Evolutionary conservation across 768 basidiomycete genomes (phyloP).

Genomic region (Boletus eberwhitei): DNA sequence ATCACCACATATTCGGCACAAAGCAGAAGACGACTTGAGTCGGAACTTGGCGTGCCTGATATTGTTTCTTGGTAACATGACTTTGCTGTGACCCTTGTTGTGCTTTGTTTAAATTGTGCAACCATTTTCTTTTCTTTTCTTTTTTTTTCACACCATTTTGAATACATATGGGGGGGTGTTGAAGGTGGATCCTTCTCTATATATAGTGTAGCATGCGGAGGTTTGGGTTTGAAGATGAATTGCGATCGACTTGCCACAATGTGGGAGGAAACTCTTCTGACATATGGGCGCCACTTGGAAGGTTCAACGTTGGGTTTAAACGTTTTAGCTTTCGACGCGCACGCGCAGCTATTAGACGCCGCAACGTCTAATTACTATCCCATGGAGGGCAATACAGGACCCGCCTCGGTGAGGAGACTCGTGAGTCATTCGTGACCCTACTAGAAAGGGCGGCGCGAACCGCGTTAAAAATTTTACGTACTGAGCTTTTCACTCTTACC

Average conservation of each 20-base stretch:
- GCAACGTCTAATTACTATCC: background rate
- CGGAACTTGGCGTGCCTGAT: background rate
- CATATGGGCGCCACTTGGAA: too few relatives aligned
- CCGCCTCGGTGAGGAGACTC: too few relatives aligned
- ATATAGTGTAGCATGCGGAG: background rate
- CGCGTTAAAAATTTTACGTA: too few relatives aligned
- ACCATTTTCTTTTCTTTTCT: background rate
- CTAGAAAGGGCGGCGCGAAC: background rate
- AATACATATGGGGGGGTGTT: background rate
- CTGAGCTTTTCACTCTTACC: background rate
- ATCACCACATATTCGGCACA: background rate
- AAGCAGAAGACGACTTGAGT: constrained; percentile 9
- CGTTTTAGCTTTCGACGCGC: too few relatives aligned
- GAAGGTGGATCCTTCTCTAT: background rate
- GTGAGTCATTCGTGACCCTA: background rate
- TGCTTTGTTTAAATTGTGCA: background rate
- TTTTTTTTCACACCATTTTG: background rate
- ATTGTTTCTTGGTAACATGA: background rate
- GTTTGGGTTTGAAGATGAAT: background rate
- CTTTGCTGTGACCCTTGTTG: background rate
- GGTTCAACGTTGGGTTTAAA: too few relatives aligned
- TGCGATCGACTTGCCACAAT: too few relatives aligned
- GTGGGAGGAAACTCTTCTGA: too few relatives aligned
- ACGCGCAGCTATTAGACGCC: background rate
- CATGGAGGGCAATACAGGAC: too few relatives aligned